These are phyloP conservation scores for Fusarium torreyae DNA, from an alignment of 2,329 filamentous ascomycete species.

Conservation along the genomic window DNA sequence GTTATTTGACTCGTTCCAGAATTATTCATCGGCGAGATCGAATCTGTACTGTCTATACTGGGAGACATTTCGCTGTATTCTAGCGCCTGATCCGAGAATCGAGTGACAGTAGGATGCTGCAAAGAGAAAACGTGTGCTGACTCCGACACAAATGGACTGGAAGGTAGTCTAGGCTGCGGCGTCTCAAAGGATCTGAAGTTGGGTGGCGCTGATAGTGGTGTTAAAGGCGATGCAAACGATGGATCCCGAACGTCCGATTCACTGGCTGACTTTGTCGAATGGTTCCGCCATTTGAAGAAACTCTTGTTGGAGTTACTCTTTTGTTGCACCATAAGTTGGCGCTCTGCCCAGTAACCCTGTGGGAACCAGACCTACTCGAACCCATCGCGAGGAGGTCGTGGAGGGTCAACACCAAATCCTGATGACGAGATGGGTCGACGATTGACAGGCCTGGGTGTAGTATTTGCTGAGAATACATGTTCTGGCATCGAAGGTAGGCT, in stretches of 20 bases:
- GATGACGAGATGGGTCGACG: constrained; percentile 20
- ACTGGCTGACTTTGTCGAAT: constrained; percentile 56
- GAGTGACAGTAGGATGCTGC: constrained; percentile 53
- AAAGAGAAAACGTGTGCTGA: constrained; percentile 64
- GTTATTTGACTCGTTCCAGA: background rate
- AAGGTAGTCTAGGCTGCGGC: constrained; percentile 33
- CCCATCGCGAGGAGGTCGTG: constrained; percentile 68
- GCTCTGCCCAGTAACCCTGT: constrained; percentile 74
- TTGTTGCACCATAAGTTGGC: constrained; percentile 54
- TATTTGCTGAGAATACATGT: constrained; percentile 14
- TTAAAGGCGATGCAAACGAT: constrained; percentile 46
- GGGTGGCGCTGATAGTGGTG: constrained; percentile 39
- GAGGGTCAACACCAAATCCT: constrained; percentile 63
- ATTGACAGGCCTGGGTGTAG: constrained; percentile 12
- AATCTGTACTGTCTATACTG: constrained; percentile 10
- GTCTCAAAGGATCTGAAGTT: constrained; percentile 32
- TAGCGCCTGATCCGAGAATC: constrained; percentile 19
- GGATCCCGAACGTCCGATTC: constrained; percentile 50
- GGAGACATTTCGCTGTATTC: constrained; percentile 22
- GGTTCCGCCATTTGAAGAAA: constrained; percentile 60
- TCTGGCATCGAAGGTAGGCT: constrained; percentile 35
- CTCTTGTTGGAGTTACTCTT: constrained; percentile 55
- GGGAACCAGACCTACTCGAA: constrained; percentile 76
- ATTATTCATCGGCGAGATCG: constrained; percentile 24
- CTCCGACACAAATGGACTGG: constrained; percentile 64